Percentiles rank a stretch among this genome's conserved stretches.
These are phyloP conservation scores for Sparassis latifolia DNA, from an alignment of 1,284 basidiomycete species.

Conservation along the genomic window DNA sequence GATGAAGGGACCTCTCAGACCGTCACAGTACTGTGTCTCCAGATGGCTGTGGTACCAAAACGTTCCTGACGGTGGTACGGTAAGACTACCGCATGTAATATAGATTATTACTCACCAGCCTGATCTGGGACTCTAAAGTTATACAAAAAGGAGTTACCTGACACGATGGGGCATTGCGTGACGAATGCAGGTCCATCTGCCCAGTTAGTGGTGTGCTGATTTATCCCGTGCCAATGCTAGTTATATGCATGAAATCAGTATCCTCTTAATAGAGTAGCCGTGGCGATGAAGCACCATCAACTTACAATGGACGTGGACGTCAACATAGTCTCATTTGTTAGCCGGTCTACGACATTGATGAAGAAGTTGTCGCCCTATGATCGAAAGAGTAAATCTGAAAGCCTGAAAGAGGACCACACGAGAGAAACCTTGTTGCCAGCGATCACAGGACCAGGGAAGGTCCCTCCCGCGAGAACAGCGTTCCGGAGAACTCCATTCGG, in stretches of 20 bases:
- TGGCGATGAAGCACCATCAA: background rate
- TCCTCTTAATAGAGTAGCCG: background rate
- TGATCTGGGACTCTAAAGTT: constrained; percentile 26
- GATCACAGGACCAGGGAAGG: constrained; percentile 16
- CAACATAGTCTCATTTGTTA: constrained; percentile 29
- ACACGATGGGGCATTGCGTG: constrained; percentile 46
- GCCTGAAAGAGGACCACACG: background rate
- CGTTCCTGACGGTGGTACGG: constrained; percentile 11
- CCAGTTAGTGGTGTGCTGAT: constrained; percentile 27
- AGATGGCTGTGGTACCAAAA: constrained; percentile 21
- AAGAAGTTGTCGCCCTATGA: constrained; percentile 19
- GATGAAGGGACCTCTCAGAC: constrained; percentile 28
- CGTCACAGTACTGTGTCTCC: constrained; percentile 28
- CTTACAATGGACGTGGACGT: constrained; percentile 31
- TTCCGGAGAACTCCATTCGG: constrained; percentile 5
- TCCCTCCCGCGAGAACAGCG: constrained; percentile 9
- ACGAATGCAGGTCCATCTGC: constrained; percentile 32
- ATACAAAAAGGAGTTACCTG: constrained; percentile 39
- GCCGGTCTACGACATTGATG: constrained; percentile 31
- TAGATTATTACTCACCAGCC: constrained; percentile 18
- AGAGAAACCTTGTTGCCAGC: constrained; percentile 9
- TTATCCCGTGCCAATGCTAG: constrained; percentile 35
- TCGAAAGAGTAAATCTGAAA: background rate
- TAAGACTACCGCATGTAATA: background rate
- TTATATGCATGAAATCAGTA: background rate